phyloP scores from a whole-genome alignment of 768 basidiomycete species.

The Leccinum broughii region DNA sequence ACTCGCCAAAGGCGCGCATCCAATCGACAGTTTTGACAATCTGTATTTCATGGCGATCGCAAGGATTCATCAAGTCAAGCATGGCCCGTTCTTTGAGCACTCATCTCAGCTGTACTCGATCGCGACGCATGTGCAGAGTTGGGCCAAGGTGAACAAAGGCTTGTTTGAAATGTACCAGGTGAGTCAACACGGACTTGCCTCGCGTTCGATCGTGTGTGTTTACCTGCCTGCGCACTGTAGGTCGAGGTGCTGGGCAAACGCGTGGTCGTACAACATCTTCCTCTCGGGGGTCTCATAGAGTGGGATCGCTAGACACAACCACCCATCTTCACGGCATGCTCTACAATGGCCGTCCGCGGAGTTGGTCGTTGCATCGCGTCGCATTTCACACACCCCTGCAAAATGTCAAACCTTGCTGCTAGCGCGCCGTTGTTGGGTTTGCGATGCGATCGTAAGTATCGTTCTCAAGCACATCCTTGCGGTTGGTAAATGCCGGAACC shows the following conservation, averaged over 20 bases:
- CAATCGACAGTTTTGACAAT: conserved; percentile 46
- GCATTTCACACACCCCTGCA: conserved; percentile 22
- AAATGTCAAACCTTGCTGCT: conserved; percentile 5
- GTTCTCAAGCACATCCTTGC: conserved; percentile 12
- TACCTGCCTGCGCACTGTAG: conserved; percentile 34
- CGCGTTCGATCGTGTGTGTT: neutral
- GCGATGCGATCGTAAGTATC: neutral
- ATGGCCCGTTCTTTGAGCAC: conserved; percentile 89
- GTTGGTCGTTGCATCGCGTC: conserved; percentile 7
- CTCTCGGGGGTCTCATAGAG: conserved; percentile 77
- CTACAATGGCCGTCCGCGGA: conserved; percentile 18
- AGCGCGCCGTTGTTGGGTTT: neutral
- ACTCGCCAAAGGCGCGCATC: conserved; percentile 33
- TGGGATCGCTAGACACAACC: conserved; percentile 45
- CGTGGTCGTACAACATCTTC: conserved; percentile 95
- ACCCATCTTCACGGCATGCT: conserved; percentile 1
- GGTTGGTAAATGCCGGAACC: neutral
- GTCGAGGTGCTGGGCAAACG: conserved; percentile 92
- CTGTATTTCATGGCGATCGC: conserved; percentile 78
- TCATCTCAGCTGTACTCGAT: conserved; percentile 88
- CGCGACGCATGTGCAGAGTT: conserved; percentile 83
- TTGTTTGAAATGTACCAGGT: conserved; percentile 96
- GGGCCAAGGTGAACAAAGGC: conserved; percentile 88
- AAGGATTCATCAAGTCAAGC: conserved; percentile 79
- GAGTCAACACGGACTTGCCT: conserved; percentile 12